Evolutionary conservation across 1,139 yeast species (phyloP).

Genomic region (Meyerozyma sp.): DNA sequence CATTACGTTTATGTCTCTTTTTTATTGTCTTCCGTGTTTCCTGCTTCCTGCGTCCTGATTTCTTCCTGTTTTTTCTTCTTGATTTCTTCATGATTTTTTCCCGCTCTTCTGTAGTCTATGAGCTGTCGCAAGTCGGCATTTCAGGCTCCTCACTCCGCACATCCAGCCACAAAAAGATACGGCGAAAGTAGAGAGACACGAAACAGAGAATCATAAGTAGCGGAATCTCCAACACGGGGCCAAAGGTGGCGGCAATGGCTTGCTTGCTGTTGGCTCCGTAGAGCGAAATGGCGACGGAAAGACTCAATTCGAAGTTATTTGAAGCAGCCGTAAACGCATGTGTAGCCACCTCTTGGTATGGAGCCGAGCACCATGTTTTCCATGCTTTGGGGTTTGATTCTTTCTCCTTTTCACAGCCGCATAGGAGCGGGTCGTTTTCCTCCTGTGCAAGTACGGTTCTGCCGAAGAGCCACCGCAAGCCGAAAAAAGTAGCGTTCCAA

Average conservation of each 20-base stretch:
- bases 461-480: constrained; percentile 21
- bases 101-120: no score
- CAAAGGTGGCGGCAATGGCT: constrained; percentile 57
- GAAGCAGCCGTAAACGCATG: constrained; percentile 58
- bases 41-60: no score
- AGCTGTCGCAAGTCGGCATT: no score
- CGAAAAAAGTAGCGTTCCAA: constrained; percentile 43
- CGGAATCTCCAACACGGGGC: constrained; percentile 55
- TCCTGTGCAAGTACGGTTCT: background rate
- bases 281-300: constrained; percentile 50
- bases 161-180: constrained; percentile 22
- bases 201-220: constrained; percentile 40
- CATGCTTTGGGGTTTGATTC: constrained; percentile 11
- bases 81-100: no score
- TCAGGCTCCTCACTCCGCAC: constrained; percentile 2
- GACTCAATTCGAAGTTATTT: constrained; percentile 39
- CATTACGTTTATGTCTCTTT: no score
- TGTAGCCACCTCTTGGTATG: constrained; percentile 38
- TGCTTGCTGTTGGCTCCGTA: constrained; percentile 51
- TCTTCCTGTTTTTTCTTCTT: no score
- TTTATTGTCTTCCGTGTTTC: no score
- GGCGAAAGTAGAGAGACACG: constrained; percentile 30
- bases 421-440: constrained; percentile 13
- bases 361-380: constrained; percentile 28
- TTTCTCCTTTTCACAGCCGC: constrained; percentile 33